Evolutionary conservation across 129 eudicot species (phyloP).

Genomic region (Helianthus tuberosus): DNA sequence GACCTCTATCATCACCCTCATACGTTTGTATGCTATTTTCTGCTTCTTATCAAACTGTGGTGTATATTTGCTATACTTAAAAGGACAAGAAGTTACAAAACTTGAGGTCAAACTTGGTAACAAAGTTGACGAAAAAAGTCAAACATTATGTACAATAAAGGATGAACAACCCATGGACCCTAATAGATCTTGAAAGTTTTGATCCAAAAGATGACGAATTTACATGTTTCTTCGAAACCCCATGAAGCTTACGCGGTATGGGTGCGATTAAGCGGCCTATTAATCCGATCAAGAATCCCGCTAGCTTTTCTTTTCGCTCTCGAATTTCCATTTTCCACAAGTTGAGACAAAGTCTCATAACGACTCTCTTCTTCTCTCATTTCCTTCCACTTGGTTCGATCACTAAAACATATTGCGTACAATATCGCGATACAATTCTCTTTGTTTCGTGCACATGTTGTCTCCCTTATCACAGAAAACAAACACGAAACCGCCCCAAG

Average conservation of each 20-base stretch:
- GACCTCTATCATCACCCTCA: no score
- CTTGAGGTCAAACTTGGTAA: constrained; percentile 25
- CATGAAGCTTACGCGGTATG: constrained; percentile 69
- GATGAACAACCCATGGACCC: constrained; percentile 26
- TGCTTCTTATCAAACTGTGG: no score
- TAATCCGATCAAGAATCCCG: constrained; percentile 78
- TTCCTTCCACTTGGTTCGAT: constrained; percentile 71
- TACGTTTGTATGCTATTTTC: no score
- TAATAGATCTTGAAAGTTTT: constrained; percentile 1
- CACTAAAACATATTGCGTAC: constrained; percentile 62
- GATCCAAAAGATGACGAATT: constrained; percentile 55
- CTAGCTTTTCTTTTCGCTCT: constrained; percentile 91
- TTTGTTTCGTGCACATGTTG: constrained; percentile 64
- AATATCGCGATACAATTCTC: constrained; percentile 77
- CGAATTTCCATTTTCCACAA: constrained; percentile 73
- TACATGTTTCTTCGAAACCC: constrained; percentile 43
- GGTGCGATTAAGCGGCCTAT: constrained; percentile 59
- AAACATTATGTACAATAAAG: constrained; percentile 3
- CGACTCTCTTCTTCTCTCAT: constrained; percentile 71
- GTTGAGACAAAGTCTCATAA: constrained; percentile 60
- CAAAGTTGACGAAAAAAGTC: constrained; percentile 15
- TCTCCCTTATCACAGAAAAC: constrained; percentile 60
- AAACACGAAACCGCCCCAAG: constrained; percentile 69
- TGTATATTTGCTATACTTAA: not conserved
- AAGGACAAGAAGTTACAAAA: constrained; percentile 39